A percentile compares a stretch with the other conserved stretches of the same genome.
These are phyloP conservation scores for Wickerhamiella kurtzmanii DNA, from an alignment of 805 yeast genomes.

Conservation along the genomic window DNA sequence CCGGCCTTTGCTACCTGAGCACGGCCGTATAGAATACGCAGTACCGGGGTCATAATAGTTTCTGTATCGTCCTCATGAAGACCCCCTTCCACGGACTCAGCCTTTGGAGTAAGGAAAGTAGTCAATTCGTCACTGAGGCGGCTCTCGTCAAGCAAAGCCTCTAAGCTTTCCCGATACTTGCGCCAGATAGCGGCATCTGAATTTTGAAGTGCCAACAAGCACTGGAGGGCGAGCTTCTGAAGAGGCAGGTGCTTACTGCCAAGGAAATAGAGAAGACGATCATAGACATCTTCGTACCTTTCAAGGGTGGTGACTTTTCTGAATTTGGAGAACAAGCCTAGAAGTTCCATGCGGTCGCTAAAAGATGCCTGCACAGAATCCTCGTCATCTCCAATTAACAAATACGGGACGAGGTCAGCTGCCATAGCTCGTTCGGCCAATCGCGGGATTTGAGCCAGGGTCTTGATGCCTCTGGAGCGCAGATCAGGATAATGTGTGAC, in stretches of 20 bases:
- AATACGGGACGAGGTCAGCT: conserved; percentile 40
- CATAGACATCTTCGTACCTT: conserved; percentile 40
- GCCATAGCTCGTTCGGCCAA: conserved; percentile 53
- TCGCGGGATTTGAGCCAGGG: conserved; percentile 44
- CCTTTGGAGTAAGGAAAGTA: conserved; percentile 32
- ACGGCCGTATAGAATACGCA: conserved; percentile 75
- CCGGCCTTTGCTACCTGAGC: conserved; percentile 67
- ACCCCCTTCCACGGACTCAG: conserved; percentile 33
- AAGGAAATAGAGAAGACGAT: conserved; percentile 41
- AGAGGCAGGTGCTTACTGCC: conserved; percentile 47
- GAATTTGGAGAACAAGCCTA: conserved; percentile 53
- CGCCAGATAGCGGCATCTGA: conserved; percentile 31
- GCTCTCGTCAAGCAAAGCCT: conserved; percentile 66
- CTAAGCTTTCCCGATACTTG: conserved; percentile 61
- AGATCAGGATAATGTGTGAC: conserved; percentile 20
- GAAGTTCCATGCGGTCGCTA: conserved; percentile 28
- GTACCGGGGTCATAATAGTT: conserved; percentile 52
- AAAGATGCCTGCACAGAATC: conserved; percentile 14
- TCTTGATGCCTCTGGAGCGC: conserved; percentile 44
- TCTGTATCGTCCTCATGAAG: conserved; percentile 50
- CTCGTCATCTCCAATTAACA: conserved; percentile 27
- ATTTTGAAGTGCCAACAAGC: conserved; percentile 51
- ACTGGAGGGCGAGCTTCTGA: conserved; percentile 61
- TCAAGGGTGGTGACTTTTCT: conserved; percentile 44
- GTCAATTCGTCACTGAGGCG: conserved; percentile 75